Conservation (phyloP, 192 early-diverging fungal species). For the Geranomyces michiganensis region DNA sequence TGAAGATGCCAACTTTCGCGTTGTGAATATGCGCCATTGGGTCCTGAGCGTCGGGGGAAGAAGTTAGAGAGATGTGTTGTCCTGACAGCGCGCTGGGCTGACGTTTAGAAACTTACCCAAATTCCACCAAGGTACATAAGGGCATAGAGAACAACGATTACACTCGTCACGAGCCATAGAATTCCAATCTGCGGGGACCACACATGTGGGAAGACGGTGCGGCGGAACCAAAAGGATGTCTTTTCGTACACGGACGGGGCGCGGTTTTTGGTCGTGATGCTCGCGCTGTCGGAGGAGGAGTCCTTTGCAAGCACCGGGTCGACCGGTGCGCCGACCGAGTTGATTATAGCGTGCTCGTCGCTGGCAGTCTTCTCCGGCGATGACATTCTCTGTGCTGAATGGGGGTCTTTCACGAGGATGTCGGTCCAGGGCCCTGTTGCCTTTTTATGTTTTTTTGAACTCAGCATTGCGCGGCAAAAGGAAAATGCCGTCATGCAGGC, state of each 20-base stretch:
- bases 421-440: no score
- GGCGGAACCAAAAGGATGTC: not conserved
- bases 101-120: not conserved
- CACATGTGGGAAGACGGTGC: conserved; percentile 14
- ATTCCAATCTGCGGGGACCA: conserved; percentile 13
- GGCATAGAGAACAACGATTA: conserved; percentile 19
- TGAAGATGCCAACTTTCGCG: conserved; percentile 16
- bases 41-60: conserved; percentile 8
- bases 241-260: not conserved
- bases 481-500: no score
- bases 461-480: no score
- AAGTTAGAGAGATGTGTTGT: not conserved
- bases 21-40: conserved; percentile 7
- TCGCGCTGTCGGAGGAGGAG: conserved; percentile 5
- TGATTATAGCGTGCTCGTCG: no score
- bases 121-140: conserved; percentile 14
- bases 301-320: no score
- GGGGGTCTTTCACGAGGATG: no score
- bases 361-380: no score
- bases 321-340: no score
- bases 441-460: no score
- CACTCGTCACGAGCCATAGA: conserved; percentile 21
- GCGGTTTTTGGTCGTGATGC: not conserved
- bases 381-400: no score
- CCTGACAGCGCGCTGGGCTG: not conserved